Conservation (phyloP, 768 basidiomycete species). For the Tylopilus balloui region DNA sequence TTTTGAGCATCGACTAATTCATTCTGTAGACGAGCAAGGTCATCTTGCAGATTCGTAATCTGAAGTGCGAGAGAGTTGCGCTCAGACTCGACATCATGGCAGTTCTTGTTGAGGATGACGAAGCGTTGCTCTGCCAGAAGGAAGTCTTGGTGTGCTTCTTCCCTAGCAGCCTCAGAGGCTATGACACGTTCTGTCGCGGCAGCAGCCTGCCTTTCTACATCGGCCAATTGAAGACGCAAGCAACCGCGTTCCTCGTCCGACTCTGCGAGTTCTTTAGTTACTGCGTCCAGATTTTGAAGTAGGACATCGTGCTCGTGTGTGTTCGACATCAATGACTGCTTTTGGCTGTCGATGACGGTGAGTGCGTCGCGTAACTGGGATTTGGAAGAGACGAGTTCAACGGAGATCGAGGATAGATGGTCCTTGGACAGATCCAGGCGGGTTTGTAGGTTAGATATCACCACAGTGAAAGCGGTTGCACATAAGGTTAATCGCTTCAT, state of each 20-base stretch:
- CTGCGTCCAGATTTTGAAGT: conserved; percentile 32
- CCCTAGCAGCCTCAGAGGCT: conserved; percentile 32
- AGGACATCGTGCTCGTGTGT: conserved; percentile 24
- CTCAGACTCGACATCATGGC: conserved; percentile 58
- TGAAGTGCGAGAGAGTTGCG: conserved; percentile 64
- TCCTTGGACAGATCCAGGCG: conserved; percentile 23
- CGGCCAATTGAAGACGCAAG: conserved; percentile 31
- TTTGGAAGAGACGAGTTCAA: conserved; percentile 15
- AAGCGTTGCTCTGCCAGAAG: conserved; percentile 39
- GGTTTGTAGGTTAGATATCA: conserved; percentile 37
- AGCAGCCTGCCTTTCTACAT: conserved; percentile 32
- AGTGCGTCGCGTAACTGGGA: conserved; percentile 15
- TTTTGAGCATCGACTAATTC: conserved; percentile 54
- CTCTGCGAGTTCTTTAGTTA: conserved; percentile 35
- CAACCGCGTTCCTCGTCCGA: conserved; percentile 21
- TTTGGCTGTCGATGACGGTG: conserved; percentile 19
- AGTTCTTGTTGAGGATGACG: conserved; percentile 39
- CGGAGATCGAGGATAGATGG: conserved; percentile 6
- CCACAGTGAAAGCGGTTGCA: conserved; percentile 35
- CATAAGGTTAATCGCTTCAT: conserved; percentile 33
- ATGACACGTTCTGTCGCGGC: conserved; percentile 33
- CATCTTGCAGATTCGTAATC: conserved; percentile 56
- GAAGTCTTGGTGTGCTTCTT: conserved; percentile 31
- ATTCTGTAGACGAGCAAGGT: conserved; percentile 48
- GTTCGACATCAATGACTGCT: conserved; percentile 9